phyloP scores from a whole-genome alignment of 331 rosid genomes.

The Malus hybrid region DNA sequence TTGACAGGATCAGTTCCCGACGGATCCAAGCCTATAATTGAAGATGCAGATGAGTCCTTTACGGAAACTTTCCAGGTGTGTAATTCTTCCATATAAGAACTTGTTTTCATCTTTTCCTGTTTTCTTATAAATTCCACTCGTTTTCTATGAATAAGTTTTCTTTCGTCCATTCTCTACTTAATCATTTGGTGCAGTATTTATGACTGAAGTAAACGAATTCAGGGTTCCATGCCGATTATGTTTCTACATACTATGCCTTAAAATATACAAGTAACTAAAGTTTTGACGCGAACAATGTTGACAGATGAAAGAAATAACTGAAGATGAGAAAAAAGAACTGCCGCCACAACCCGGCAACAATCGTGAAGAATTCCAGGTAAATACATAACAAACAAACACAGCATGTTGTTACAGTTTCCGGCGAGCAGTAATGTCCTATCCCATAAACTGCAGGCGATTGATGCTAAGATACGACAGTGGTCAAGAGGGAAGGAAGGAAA shows the following conservation, averaged over 20 bases:
- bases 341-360: constrained; percentile 16
- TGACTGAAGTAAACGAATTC: background rate
- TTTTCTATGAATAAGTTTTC: background rate
- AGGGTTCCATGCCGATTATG: background rate
- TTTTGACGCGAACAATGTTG: background rate
- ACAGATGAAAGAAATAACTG: constrained; percentile 58
- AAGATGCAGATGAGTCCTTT: constrained; percentile 42
- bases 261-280: background rate
- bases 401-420: background rate
- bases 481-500: constrained; percentile 92
- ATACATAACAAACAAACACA: constrained; percentile 7
- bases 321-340: constrained; percentile 41
- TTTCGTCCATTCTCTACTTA: background rate
- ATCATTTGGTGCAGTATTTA: background rate
- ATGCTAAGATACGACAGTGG: constrained; percentile 75
- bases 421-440: background rate
- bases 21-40: constrained; percentile 23
- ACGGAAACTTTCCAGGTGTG: constrained; percentile 32
- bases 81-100: background rate
- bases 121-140: background rate
- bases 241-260: background rate
- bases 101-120: background rate
- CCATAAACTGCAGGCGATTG: constrained; percentile 47
- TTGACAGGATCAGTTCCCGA: constrained; percentile 40
- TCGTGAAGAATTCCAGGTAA: constrained; percentile 57